Evolutionary conservation across 2,329 filamentous ascomycete species (phyloP), one percentile per base, ranked within the genome.

Genomic region (Juglanconis oblonga): DNA sequence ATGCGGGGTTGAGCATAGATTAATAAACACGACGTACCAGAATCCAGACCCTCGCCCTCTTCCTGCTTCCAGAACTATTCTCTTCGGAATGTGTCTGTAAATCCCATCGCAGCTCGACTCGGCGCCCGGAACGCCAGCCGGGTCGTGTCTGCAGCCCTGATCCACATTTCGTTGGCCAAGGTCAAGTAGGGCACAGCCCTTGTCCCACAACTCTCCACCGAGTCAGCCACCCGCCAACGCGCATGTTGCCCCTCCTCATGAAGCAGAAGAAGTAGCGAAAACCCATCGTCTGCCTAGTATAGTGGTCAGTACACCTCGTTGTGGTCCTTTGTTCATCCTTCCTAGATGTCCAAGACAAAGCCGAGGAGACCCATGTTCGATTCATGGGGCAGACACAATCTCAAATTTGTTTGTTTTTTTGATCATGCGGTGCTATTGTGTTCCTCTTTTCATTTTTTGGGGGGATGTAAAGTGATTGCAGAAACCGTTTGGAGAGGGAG

Each of bases 351-450:
- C 17, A 24, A 24, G 17, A 24, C 51, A 53, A 8, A 5, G 9
- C 53, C 44, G 53, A 36, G 44, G 9, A 55, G 33, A 55, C 11
- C 53, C 53, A 55, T 55, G 53, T 55, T 55, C 53, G 53, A 55
- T 55, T 55, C 44, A 55, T 55, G 53, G 53, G 33, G 53, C 44
- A 38, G 53, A 55, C 53, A 55, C 10, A 6, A 9, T 31, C 14
- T 31, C 10, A 35, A 2, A n/a, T 8, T 5, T 6, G 1, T 55
- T 14, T n/a, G 11, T 10, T 29, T 24, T 55, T 24, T 48, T 10
- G 11, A 13, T 6, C 11, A 6, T 53, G 13, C 5, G 1, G n/a
- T 3, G 5, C 6, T 4, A 10, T 35, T 40, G 35, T n/a, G 10
- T 24, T 9, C 10, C 3, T 4, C 11, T 36, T 38, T 52, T 14